Conservation (phyloP, 192 early-diverging fungal species). For the Coemansia sp. region DNA sequence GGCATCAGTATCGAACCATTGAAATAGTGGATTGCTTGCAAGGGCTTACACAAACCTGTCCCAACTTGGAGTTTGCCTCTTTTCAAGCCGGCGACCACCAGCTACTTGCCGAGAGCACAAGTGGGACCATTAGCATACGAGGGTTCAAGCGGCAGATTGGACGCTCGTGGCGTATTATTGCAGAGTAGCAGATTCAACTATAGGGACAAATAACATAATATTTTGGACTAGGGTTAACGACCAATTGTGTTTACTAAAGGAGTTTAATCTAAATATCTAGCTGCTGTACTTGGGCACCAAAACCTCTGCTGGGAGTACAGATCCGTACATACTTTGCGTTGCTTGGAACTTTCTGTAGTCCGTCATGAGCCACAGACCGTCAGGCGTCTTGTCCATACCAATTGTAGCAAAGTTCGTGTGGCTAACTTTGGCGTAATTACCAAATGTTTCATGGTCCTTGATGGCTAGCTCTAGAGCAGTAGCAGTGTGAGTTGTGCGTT, state of each 20-base stretch:
- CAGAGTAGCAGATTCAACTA: too few species aligned
- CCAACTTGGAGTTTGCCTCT: too few species aligned
- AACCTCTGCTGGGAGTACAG: neutral
- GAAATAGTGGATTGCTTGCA: too few species aligned
- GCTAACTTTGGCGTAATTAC: neutral
- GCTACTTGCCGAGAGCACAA: too few species aligned
- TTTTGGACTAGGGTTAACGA: too few species aligned
- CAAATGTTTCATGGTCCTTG: neutral
- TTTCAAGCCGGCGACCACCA: too few species aligned
- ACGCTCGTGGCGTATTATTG: neutral
- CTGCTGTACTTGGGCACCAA: conserved; percentile 8
- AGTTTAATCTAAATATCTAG: neutral
- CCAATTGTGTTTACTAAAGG: too few species aligned
- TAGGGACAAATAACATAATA: too few species aligned
- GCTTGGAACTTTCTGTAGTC: conserved; percentile 19
- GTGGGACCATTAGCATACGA: neutral
- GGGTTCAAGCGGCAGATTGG: too few species aligned
- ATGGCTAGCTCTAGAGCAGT: conserved; percentile 19
- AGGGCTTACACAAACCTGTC: too few species aligned
- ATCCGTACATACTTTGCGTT: conserved; percentile 1
- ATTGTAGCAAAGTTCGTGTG: neutral
- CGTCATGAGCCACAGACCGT: conserved; percentile 12
- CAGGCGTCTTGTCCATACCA: conserved; percentile 12
- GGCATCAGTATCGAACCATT: too few species aligned
- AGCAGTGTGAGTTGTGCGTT: neutral